Conservation (phyloP, 495 filamentous ascomycete genomes). For the Coniosporium apollinis region DNA sequence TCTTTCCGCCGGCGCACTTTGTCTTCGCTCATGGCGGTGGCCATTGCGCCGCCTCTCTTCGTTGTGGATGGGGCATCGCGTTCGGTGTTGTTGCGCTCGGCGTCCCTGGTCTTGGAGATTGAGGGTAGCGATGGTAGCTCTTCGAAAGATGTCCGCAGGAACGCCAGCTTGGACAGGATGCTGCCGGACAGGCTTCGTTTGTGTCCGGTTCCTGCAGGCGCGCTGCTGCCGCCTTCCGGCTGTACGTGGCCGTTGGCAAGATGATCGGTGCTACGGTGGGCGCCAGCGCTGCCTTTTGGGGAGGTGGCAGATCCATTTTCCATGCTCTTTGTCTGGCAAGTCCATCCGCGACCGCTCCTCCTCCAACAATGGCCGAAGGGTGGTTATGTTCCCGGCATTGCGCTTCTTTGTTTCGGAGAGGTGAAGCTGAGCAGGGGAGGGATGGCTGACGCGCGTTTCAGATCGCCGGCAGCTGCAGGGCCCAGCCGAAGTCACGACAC, state of each 20-base stretch:
- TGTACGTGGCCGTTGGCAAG: no score
- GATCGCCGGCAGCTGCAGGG: no score
- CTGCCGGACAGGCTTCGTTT: conserved; percentile 50
- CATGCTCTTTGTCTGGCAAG: conserved; percentile 11
- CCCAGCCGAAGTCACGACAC: no score
- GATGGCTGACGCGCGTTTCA: no score
- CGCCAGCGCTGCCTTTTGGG: conserved; percentile 5
- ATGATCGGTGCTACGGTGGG: not conserved
- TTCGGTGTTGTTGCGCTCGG: conserved; percentile 24
- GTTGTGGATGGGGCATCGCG: conserved; percentile 21
- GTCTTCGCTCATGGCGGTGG: conserved; percentile 40
- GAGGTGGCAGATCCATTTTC: conserved; percentile 13
- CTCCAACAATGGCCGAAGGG: not conserved
- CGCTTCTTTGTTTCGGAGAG: no score
- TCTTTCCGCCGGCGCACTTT: conserved; percentile 51
- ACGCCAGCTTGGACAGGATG: conserved; percentile 38
- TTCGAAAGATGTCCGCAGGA: conserved; percentile 29
- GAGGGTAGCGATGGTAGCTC: no score
- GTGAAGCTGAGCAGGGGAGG: no score
- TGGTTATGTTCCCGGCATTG: no score
- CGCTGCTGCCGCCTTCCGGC: no score
- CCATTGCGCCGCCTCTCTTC: conserved; percentile 35
- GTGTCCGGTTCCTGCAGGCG: conserved; percentile 31
- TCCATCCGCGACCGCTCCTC: conserved; percentile 6
- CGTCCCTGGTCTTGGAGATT: conserved; percentile 25